A percentile compares a stretch with the other conserved stretches of the same genome.
These are phyloP conservation scores for Tricholoma furcatifolium DNA, from an alignment of 768 basidiomycete species.

Conservation along the genomic window DNA sequence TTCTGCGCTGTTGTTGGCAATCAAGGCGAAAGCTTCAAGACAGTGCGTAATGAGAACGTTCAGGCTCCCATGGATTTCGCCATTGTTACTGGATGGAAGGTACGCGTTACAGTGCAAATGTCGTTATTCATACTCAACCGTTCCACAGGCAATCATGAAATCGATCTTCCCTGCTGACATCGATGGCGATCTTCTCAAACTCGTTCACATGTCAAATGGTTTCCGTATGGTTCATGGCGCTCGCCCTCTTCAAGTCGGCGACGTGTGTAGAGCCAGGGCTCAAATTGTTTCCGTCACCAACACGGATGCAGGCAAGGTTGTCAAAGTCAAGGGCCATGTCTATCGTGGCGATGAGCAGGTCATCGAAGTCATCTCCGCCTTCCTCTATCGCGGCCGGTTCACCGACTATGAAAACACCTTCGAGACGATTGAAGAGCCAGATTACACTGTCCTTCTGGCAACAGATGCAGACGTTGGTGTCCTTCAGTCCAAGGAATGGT, in stretches of 20 bases:
- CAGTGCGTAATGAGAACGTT: conserved; percentile 61
- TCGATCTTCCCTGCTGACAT: conserved; percentile 92
- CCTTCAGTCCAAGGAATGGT: conserved; percentile 96
- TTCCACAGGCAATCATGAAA: conserved; percentile 91
- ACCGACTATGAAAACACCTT: conserved; percentile 95
- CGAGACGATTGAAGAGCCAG: conserved; percentile 86
- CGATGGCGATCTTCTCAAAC: conserved; percentile 92
- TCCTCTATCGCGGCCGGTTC: conserved; percentile 96
- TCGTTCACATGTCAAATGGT: conserved; percentile 96
- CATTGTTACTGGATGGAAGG: conserved; percentile 98
- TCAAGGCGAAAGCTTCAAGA: conserved; percentile 88
- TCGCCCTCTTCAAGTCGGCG: conserved; percentile 76
- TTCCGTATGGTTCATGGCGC: conserved; percentile 87
- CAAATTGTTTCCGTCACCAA: conserved; percentile 88
- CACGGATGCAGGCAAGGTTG: conserved; percentile 88
- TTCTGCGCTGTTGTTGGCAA: conserved; percentile 96
- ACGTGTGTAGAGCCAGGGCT: conserved; percentile 88
- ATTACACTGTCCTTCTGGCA: conserved; percentile 75
- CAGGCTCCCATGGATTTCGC: conserved; percentile 98
- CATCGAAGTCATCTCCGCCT: conserved; percentile 92
- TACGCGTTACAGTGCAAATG: conserved; percentile 33
- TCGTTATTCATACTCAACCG: conserved; percentile 6
- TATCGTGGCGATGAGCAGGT: conserved; percentile 75
- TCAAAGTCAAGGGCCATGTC: conserved; percentile 85
- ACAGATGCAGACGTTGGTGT: conserved; percentile 86